Conservation (phyloP, 2,329 filamentous ascomycete species). For the Hansfordia pulvinata region DNA sequence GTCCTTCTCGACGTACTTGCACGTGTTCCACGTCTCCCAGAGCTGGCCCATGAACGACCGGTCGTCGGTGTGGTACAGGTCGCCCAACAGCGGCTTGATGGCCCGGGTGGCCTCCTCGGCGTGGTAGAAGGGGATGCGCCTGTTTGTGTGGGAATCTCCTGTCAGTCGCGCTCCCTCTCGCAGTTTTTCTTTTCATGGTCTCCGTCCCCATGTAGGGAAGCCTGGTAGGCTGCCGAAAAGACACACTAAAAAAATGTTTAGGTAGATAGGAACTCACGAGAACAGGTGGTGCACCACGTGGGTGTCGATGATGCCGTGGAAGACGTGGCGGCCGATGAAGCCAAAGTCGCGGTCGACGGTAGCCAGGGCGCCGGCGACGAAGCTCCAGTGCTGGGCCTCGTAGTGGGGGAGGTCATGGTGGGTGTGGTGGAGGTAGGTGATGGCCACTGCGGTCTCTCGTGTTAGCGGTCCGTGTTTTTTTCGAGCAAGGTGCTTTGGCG, state of each 20-base stretch:
- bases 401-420: constrained; percentile 45
- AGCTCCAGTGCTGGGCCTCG: constrained; percentile 44
- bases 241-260: constrained; percentile 5
- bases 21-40: constrained; percentile 17
- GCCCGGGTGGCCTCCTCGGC: constrained; percentile 34
- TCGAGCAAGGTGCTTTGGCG: too few species aligned
- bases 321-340: constrained; percentile 49
- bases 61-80: constrained; percentile 26
- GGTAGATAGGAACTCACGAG: constrained; percentile 17
- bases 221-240: too few species aligned
- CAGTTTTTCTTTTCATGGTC: too few species aligned
- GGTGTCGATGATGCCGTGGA: constrained; percentile 44
- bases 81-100: constrained; percentile 31
- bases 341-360: constrained; percentile 54
- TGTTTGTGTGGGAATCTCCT: not conserved
- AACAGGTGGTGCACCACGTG: constrained; percentile 44
- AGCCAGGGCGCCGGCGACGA: constrained; percentile 44
- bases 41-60: constrained; percentile 17
- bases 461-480: too few species aligned
- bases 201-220: too few species aligned
- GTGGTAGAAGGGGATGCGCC: constrained; percentile 36
- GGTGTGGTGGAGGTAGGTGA: constrained; percentile 65
- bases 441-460: constrained; percentile 41
- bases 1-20: constrained; percentile 20
- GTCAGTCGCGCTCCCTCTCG: not conserved